phyloP scores from a whole-genome alignment of 768 basidiomycete species.

The Coprinopsis marcescibilis region DNA sequence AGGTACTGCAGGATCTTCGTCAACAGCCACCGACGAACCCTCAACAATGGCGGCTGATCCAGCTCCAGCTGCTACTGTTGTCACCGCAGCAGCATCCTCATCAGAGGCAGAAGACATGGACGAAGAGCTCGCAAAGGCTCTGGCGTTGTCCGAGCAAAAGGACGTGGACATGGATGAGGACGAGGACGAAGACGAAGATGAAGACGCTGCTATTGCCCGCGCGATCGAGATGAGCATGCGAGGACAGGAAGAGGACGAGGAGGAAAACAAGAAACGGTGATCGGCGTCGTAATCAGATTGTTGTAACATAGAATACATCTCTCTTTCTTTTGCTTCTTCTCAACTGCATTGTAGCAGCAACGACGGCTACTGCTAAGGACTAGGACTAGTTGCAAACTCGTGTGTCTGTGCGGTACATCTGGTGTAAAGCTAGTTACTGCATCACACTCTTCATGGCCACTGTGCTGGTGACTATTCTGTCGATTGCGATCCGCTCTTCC shows the following conservation, averaged over 20 bases:
- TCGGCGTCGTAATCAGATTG: slow-evolving; percentile 6
- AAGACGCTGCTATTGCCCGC: slow-evolving; percentile 84
- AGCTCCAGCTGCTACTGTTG: slow-evolving; percentile 21
- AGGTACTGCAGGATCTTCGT: slow-evolving; percentile 31
- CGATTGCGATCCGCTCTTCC: slow-evolving; percentile 38
- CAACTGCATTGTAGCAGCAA: too few relatives aligned
- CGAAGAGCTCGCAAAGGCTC: slow-evolving; percentile 70
- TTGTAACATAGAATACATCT: too few relatives aligned
- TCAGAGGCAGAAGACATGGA: slow-evolving; percentile 40
- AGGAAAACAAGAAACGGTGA: slow-evolving; percentile 31
- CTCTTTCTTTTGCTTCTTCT: background rate
- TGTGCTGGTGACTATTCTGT: slow-evolving; percentile 67
- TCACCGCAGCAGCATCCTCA: slow-evolving; percentile 18
- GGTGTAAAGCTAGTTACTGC: slow-evolving; percentile 15
- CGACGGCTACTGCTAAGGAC: too few relatives aligned
- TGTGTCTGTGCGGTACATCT: background rate
- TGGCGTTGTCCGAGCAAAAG: slow-evolving; percentile 63
- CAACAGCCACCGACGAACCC: slow-evolving; percentile 27
- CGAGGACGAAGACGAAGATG: slow-evolving; percentile 53
- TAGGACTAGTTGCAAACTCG: background rate
- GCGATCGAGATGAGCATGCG: slow-evolving; percentile 96
- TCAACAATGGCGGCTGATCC: slow-evolving; percentile 36
- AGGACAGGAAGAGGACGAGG: slow-evolving; percentile 46
- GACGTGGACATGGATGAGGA: slow-evolving; percentile 56
- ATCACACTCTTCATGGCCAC: slow-evolving; percentile 79